Evolutionary conservation across 495 filamentous ascomycete genomes (phyloP).

Genomic region (Aspergillus mulundensis): DNA sequence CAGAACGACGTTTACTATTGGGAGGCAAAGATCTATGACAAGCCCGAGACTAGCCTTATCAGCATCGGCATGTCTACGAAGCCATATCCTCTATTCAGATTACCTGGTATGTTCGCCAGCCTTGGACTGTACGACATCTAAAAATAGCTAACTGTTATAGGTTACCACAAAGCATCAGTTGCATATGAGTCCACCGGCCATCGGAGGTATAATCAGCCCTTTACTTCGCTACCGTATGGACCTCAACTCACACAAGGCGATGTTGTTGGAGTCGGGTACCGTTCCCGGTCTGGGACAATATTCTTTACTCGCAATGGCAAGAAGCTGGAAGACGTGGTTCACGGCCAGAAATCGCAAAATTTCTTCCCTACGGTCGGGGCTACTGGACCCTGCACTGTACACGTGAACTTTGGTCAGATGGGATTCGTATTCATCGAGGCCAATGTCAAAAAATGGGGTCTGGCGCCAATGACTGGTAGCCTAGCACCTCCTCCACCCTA

Average conservation of each 20-base stretch:
- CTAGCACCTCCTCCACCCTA: conserved; percentile 95
- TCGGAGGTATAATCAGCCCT: conserved; percentile 89
- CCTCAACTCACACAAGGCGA: conserved; percentile 85
- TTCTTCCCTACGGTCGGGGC: conserved; percentile 95
- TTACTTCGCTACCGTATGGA: conserved; percentile 70
- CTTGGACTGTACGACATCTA: background rate
- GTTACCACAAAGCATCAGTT: conserved; percentile 86
- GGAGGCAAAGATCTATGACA: conserved; percentile 98
- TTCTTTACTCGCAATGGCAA: conserved; percentile 99
- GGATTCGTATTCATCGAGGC: conserved; percentile 99
- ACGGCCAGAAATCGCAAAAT: conserved; percentile 90
- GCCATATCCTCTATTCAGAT: conserved; percentile 88
- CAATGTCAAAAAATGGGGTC: conserved; percentile 98
- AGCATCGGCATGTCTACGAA: conserved; percentile 93
- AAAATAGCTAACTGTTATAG: conserved; percentile 41
- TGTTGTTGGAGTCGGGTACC: conserved; percentile 93
- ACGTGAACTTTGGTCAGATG: conserved; percentile 96
- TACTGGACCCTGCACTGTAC: conserved; percentile 84
- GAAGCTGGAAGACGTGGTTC: conserved; percentile 90
- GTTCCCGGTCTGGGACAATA: conserved; percentile 87
- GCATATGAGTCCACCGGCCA: conserved; percentile 85
- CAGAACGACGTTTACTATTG: conserved; percentile 99
- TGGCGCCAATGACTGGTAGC: conserved; percentile 93
- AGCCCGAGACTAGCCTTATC: conserved; percentile 79
- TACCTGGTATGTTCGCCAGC: conserved; percentile 65